Evolutionary conservation across 1,284 basidiomycete genomes (phyloP), one percentile per base, ranked within the genome.

Genomic region (Ganoderma boninense): DNA sequence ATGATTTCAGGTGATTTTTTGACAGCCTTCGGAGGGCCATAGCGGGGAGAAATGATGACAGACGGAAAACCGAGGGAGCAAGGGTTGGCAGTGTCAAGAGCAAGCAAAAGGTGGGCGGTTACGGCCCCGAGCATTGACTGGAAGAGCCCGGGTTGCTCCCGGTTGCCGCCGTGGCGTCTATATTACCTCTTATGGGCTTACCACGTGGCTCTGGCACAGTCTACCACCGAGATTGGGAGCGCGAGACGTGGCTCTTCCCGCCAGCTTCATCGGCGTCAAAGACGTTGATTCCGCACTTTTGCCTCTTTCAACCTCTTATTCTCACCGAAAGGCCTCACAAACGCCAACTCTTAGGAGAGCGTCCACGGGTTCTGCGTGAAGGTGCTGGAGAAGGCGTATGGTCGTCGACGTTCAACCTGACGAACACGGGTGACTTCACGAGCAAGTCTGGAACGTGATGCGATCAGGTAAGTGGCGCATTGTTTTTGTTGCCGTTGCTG

Each of bases 311-410:
- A 35, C 35, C 7, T 35, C 35, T 35, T 4, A 35, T 3, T 35
- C 35, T 35, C 35, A 35, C n/a, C n/a, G n/a, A n/a, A n/a, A n/a
- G n/a, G n/a, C n/a, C n/a, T n/a, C n/a, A n/a, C n/a, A n/a, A n/a
- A n/a, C n/a, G n/a, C n/a, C n/a, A n/a, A n/a, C n/a, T n/a, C n/a
- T n/a, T n/a, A n/a, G 32, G 80, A 82, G 57, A 82, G 84, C 73
- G 75, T 84, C 60, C 78, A 80, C 66, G 80, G 81, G 1, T 76
- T 82, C 68, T 75, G 81, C 40, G 78, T 84, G 54, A 82, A 81
- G 76, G 81, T 85, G 73, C 79, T 88, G 60, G 82, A 84, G 71
- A 84, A 84, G 76, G 82, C 84, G 65, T 87, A 88, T 75, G 81
- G 69, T 81, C 82, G 44, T 78, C 80, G 46, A 80, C 82, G 67